Evolutionary conservation across 768 basidiomycete species (phyloP), one percentile per base, ranked within the genome.

Genomic region (Tricholoma sp.): DNA sequence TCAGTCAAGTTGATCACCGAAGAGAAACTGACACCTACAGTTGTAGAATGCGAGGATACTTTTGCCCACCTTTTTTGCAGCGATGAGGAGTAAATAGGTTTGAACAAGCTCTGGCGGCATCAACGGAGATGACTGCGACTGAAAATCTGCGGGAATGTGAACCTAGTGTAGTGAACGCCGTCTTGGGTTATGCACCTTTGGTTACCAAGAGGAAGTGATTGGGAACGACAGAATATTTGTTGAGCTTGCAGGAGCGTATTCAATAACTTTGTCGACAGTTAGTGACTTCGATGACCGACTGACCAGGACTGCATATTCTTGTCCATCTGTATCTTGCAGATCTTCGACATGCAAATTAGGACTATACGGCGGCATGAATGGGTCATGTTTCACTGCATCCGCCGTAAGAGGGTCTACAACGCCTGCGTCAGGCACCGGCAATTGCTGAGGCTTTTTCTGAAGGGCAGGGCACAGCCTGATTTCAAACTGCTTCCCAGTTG

Each of bases 41-140:
- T 98, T 98, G 71, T 94, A 97, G 72, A 97, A 97, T 1, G 89
- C 90, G 56, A 97, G 82, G 56, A 86, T 76, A 32, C 73, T 77
- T 58, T 76, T 79, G 12, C 84, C 83, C 0, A 75, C 76, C 63
- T 82, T 80, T 41, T 78, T 77, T 45, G 85, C 91, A 3, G 91
- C 87, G 0, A 79, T 69, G 2, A 98, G 75, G 27, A 96, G 74
- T n/a, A 76, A 68, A 71, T 94, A 94, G 4, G 85, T 77, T 57
- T 88, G 84, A 3, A 88, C 82, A 10, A 97, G 80, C 66, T 97
- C 92, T 14, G 80, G 67, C 0, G 94, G 94, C 58, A 83, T 72
- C 19, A 94, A 78, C 5, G 94, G 94, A 0, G 89, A 84, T 1
- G 86, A 77, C 71, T 98, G 95, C 2, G 88, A 82, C 61, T 77